Base-by-base conservation (phyloP, 1,139 yeast genomes). In the Hyphopichia fennica region DNA sequence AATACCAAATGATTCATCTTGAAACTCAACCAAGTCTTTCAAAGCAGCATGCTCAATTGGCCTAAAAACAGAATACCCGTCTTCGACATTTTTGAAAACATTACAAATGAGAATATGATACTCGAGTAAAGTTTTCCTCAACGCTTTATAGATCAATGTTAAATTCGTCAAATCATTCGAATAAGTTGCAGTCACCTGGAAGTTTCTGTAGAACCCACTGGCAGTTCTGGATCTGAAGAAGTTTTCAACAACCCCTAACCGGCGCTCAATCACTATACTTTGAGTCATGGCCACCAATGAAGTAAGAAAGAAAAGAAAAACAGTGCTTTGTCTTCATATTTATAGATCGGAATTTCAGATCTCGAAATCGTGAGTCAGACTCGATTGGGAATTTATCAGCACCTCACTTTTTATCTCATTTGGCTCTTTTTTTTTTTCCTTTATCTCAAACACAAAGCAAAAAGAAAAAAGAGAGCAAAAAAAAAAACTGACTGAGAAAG, bases 181-280 rank as follows among this genome's bases (percentile, higher is more conserved):
- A 45, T 68, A 70, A 1, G 65, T 60, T 4, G 66, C 71, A 4
- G 70, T 62, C 7, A 69, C 61, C 41, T 60, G 68, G 48, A 72
- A 72, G 42, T 62, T 65, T 11, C 57, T 50, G 45, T 62, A 72
- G 49, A 53, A 63, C 7, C 57, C 56, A 37, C 48, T 49, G 5
- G 62, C 62, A 6, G 67, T 64, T 42, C 77, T 49, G 31, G 62
- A 60, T 25, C 76, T 53, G 44, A 63, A 66, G 48, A 67, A 66
- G 48, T 66, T 61, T 44, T 72, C 77, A n/a, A 56, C 54, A 5
- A 50, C 43, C 38, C 73, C 63, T 45, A 72, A 58, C 0, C 64
- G 64, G 31, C 68, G 44, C n/a, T 38, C 29, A 19, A 18, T 11
- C 10, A 33, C 31, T 8, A 25, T 23, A 8, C 15, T 28, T 13